Base-by-base conservation (phyloP, 352 stramenopile genomes). In the Peronospora farinosa region DNA sequence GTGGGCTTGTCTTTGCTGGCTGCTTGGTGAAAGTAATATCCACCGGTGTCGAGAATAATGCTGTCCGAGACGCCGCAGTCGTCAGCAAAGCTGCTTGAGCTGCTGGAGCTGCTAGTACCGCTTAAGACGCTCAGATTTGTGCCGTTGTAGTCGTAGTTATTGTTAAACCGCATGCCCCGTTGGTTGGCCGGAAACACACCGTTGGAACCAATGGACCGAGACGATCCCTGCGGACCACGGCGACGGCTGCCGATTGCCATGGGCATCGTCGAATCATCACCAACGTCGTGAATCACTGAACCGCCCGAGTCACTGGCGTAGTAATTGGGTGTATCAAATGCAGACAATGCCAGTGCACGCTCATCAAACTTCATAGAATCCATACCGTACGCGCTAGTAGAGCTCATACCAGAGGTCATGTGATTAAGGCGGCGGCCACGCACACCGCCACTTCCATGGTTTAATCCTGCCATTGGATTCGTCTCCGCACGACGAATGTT, bases 1-100 rank as follows among this genome's bases (percentile, higher is more conserved):
- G 63, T 54, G 11, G 41, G 7, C 28, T 52, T 55, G 3, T 63
- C 51, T 7, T 66, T 66, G 19, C 21, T 47, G 1, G 57, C 59
- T 37, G 61, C 45, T 66, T 66, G 64, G 37, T 89, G 74, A 39
- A 85, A 83, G 46, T 87, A 89, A 57, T 89, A 89, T 3, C 78
- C 78, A 6, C 72, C 74, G 9, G 57, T 69, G 40, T 84, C 76
- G 9, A 89, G 45, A 13, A 87, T 60, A 47, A 89, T 78, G 38
- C 78, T 87, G 36, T 84, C 73, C 1, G 75, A 72, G 7, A 78
- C 57, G 2, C 67, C 65, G 25, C 65, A 65, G 25, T 76, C 67
- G 16, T 83, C 68, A 12, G 63, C 63, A 23, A 78, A 76, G 40
- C 67, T 80, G 42, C 69, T 84, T 1, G 67, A 65, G 30, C 68